phyloP scores from a whole-genome alignment of 2,329 filamentous ascomycete genomes.

The Aphanoascus verrucosus region DNA sequence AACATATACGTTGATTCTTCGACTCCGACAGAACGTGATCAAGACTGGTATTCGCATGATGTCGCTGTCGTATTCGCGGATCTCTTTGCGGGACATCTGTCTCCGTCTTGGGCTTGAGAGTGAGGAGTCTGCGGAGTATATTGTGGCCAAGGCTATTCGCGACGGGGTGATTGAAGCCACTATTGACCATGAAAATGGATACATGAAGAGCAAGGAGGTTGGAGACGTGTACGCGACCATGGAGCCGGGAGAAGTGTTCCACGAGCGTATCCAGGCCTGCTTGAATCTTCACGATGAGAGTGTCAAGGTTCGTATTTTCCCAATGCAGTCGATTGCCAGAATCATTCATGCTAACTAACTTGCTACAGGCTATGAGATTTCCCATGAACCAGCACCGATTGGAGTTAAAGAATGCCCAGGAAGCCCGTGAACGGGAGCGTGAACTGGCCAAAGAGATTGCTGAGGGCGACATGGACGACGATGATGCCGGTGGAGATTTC shows the following conservation, averaged over 20 bases:
- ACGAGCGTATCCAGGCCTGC: slow-evolving; percentile 89
- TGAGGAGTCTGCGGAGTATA: slow-evolving; percentile 97
- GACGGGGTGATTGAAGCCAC: slow-evolving; percentile 96
- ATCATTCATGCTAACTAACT: slow-evolving; percentile 9
- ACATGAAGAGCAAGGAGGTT: slow-evolving; percentile 97
- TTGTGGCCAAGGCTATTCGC: slow-evolving; percentile 94
- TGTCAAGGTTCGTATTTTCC: slow-evolving; percentile 61
- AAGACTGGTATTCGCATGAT: slow-evolving; percentile 99
- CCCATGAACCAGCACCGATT: slow-evolving; percentile 98
- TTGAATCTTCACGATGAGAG: slow-evolving; percentile 91
- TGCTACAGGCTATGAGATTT: slow-evolving; percentile 81
- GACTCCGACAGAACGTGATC: slow-evolving; percentile 95
- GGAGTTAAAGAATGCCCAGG: slow-evolving; percentile 95
- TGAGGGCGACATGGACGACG: slow-evolving; percentile 92
- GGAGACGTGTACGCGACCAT: slow-evolving; percentile 93
- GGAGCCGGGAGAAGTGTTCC: slow-evolving; percentile 93
- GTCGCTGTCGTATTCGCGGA: slow-evolving; percentile 93
- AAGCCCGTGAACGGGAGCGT: slow-evolving; percentile 89
- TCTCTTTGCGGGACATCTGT: slow-evolving; percentile 93
- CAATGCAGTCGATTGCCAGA: background rate
- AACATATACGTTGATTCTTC: slow-evolving; percentile 89
- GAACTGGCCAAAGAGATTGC: slow-evolving; percentile 99
- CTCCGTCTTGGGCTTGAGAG: slow-evolving; percentile 85
- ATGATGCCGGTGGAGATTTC: slow-evolving; percentile 90
- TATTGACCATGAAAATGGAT: slow-evolving; percentile 84